Evolutionary conservation across 1,284 basidiomycete species (phyloP).

Genomic region (Puccinia hordei): DNA sequence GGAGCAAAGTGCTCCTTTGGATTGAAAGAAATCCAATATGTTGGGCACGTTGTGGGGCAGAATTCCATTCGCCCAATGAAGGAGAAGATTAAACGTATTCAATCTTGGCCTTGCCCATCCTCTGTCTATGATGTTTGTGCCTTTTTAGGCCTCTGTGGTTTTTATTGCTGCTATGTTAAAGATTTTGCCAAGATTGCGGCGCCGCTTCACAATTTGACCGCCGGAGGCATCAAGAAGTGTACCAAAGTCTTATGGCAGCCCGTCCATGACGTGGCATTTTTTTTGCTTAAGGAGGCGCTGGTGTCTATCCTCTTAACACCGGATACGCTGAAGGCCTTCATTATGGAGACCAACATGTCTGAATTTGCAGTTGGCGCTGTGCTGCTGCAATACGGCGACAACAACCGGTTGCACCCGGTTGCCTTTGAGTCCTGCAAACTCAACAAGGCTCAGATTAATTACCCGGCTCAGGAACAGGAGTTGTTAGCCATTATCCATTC

Average conservation of each 20-base stretch:
- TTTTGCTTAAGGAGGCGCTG: background rate
- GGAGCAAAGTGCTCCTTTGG: too few species aligned
- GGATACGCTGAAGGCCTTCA: background rate
- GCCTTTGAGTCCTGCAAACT: constrained; percentile 51
- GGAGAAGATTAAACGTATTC: too few species aligned
- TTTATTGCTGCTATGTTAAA: constrained; percentile 62
- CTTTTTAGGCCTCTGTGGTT: constrained; percentile 62
- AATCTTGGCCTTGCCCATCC: background rate
- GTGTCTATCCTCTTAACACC: background rate
- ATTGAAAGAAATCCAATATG: too few species aligned
- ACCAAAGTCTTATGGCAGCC: background rate
- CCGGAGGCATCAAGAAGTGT: background rate
- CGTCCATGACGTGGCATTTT: background rate
- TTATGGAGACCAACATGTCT: background rate
- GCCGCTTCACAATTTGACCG: constrained; percentile 55
- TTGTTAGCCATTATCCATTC: constrained; percentile 51
- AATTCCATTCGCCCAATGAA: too few species aligned
- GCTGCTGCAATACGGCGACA: constrained; percentile 3
- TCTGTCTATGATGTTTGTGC: constrained; percentile 58
- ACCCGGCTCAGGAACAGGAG: constrained; percentile 51
- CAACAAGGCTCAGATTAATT: too few species aligned
- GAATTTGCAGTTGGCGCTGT: constrained; percentile 46
- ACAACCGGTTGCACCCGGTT: constrained; percentile 11
- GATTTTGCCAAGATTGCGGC: constrained; percentile 59
- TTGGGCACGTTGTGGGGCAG: too few species aligned